Conservation (phyloP, 2,329 filamentous ascomycete species). For the Tetracladium maxilliforme region DNA sequence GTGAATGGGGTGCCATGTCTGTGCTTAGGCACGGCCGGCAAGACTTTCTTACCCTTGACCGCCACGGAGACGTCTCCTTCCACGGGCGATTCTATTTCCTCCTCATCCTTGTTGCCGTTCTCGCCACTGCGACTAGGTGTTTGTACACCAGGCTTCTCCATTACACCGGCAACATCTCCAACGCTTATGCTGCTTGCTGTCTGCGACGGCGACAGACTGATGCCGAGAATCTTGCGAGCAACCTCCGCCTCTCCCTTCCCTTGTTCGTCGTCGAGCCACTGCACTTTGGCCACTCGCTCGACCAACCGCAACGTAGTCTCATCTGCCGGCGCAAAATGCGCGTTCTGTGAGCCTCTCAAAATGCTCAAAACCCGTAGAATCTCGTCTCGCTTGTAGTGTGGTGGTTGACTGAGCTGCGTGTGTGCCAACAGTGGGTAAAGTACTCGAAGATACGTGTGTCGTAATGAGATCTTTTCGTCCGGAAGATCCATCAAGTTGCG, state of each 20-base stretch:
- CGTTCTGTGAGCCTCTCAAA: conserved; percentile 49
- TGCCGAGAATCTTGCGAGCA: conserved; percentile 49
- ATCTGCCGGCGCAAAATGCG: conserved; percentile 68
- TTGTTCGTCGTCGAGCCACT: conserved; percentile 43
- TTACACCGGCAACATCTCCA: conserved; percentile 63
- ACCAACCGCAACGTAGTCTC: conserved; percentile 68
- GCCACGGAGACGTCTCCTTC: conserved; percentile 1
- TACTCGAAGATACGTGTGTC: conserved; percentile 90
- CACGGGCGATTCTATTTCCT: conserved; percentile 3
- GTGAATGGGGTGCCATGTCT: conserved; percentile 3
- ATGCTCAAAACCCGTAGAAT: conserved; percentile 62
- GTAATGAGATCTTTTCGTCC: conserved; percentile 59
- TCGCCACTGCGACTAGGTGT: conserved; percentile 52
- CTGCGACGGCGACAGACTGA: conserved; percentile 50
- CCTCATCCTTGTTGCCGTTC: conserved; percentile 11
- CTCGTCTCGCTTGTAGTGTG: conserved; percentile 85
- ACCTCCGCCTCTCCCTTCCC: conserved; percentile 26
- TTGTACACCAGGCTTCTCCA: conserved; percentile 69
- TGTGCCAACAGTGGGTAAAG: conserved; percentile 81
- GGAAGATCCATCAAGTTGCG: conserved; percentile 93
- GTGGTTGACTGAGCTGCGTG: conserved; percentile 74
- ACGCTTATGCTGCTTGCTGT: conserved; percentile 64
- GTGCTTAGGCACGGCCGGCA: conserved; percentile 1
- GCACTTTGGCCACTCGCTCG: conserved; percentile 57
- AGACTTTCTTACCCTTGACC: conserved; percentile 1